Conservation (phyloP, 2,329 filamentous ascomycete species). For the Sporothrix inflata region DNA sequence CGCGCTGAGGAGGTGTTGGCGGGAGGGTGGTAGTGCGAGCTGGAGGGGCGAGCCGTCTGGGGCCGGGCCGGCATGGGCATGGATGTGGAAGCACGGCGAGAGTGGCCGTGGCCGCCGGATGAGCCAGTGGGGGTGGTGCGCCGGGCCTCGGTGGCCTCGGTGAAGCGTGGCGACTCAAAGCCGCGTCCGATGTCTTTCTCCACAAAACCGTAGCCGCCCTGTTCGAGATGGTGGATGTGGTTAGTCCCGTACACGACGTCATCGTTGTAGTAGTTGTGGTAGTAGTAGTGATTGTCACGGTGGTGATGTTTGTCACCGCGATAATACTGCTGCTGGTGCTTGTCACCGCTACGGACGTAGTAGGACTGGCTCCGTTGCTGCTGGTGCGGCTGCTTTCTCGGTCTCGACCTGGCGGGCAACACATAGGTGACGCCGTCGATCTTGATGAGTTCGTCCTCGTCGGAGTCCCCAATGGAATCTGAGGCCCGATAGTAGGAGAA, state of each 20-base stretch:
- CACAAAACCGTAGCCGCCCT: constrained; percentile 48
- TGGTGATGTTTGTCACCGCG: constrained; percentile 28
- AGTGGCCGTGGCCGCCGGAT: constrained; percentile 39
- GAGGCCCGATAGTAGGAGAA: constrained; percentile 63
- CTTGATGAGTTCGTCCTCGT: constrained; percentile 64
- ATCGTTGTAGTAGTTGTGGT: constrained; percentile 44
- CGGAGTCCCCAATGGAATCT: constrained; percentile 63
- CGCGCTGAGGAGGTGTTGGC: constrained; percentile 27
- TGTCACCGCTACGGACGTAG: constrained; percentile 6
- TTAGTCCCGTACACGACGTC: constrained; percentile 62
- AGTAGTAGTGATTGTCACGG: constrained; percentile 36
- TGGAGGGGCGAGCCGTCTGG: constrained; percentile 54
- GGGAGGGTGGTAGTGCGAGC: constrained; percentile 47
- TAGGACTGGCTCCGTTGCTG: constrained; percentile 30
- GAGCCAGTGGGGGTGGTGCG: constrained; percentile 47
- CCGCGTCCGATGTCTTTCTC: constrained; percentile 43
- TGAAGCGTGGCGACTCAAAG: constrained; percentile 49
- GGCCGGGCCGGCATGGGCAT: constrained; percentile 51
- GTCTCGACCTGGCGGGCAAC: constrained; percentile 56
- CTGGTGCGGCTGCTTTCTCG: constrained; percentile 44
- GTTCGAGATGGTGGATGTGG: constrained; percentile 56
- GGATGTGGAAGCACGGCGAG: constrained; percentile 32
- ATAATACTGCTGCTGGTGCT: constrained; percentile 4
- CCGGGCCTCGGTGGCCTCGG: constrained; percentile 45
- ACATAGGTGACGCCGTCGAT: constrained; percentile 57